A percentile compares a stretch with the other conserved stretches of the same genome.
Conservation (phyloP, 2,329 filamentous ascomycete genomes). For the Verticillium albo-atrum region DNA sequence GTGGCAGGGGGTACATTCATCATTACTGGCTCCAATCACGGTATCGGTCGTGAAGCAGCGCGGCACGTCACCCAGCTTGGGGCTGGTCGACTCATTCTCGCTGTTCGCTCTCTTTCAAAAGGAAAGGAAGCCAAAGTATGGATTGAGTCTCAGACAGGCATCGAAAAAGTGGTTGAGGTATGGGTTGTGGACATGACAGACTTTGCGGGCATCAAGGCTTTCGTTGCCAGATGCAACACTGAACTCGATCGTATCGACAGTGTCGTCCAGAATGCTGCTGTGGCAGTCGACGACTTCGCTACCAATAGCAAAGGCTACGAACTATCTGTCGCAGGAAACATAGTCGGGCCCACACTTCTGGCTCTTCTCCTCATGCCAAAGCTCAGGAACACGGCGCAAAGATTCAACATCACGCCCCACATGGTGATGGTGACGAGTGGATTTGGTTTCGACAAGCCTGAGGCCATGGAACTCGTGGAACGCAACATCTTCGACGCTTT, state of each 20-base stretch:
- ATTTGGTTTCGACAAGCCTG: slow-evolving; percentile 13
- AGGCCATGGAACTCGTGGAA: slow-evolving; percentile 1
- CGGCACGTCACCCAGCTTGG: slow-evolving; percentile 24
- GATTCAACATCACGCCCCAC: slow-evolving; percentile 17
- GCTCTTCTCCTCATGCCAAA: slow-evolving; percentile 16
- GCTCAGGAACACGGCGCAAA: slow-evolving; percentile 15
- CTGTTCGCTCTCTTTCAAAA: slow-evolving; percentile 15
- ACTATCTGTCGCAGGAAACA: slow-evolving; percentile 28
- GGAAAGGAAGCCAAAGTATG: slow-evolving; percentile 4
- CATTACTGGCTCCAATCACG: slow-evolving; percentile 28
- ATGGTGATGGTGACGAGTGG: slow-evolving; percentile 16
- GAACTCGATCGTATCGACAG: slow-evolving; percentile 29
- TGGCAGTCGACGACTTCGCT: slow-evolving; percentile 13
- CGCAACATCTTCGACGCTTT: slow-evolving; percentile 22
- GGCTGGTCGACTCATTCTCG: slow-evolving; percentile 26
- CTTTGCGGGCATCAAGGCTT: slow-evolving; percentile 30
- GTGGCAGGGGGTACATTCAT: slow-evolving; percentile 13
- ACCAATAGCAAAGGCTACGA: not conserved
- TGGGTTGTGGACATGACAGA: slow-evolving; percentile 28
- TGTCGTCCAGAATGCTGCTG: slow-evolving; percentile 27
- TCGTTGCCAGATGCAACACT: slow-evolving; percentile 21
- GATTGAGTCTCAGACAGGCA: slow-evolving; percentile 1
- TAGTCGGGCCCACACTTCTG: slow-evolving; percentile 17
- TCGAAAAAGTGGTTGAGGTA: not conserved
- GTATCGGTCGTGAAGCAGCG: slow-evolving; percentile 27